A percentile compares a stretch with the other conserved stretches of the same genome.
Conservation (phyloP, 352 stramenopile genomes). For the Phytophthora ohioensis region DNA sequence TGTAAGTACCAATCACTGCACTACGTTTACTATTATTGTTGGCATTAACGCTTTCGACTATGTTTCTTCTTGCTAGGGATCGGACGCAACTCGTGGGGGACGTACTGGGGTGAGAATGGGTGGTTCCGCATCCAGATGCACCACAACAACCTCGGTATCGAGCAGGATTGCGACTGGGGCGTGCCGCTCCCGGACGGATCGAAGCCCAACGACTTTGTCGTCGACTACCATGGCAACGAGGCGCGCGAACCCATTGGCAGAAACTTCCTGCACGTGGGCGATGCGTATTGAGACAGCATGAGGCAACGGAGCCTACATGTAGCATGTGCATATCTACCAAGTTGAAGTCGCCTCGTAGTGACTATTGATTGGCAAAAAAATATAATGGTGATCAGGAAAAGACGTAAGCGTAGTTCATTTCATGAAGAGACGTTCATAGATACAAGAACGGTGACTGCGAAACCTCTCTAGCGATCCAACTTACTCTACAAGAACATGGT, state of each 20-base stretch:
- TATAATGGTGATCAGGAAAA: conserved; percentile 5
- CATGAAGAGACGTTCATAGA: conserved; percentile 28
- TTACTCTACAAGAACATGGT: conserved; percentile 11
- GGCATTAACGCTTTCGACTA: conserved; percentile 12
- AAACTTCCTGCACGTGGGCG: conserved; percentile 31
- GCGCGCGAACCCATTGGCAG: conserved; percentile 6
- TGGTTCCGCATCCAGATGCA: conserved; percentile 94
- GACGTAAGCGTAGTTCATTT: not conserved
- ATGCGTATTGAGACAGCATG: conserved; percentile 14
- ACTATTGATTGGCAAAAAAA: conserved; percentile 13
- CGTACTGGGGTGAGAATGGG: conserved; percentile 93
- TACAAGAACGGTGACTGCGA: too few relatives aligned
- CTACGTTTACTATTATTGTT: not conserved
- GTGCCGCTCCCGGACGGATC: conserved; percentile 85
- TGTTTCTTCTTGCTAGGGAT: conserved; percentile 60
- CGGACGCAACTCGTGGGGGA: conserved; percentile 93
- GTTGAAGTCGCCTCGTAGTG: conserved; percentile 5
- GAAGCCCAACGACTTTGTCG: conserved; percentile 60
- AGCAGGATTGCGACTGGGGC: conserved; percentile 90
- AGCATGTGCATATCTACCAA: conserved; percentile 18
- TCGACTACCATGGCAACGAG: conserved; percentile 42
- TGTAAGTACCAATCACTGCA: conserved; percentile 51
- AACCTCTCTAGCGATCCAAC: conserved; percentile 8
- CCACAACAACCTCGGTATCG: conserved; percentile 91
- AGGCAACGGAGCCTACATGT: conserved; percentile 1